Conservation (phyloP, 1,139 yeast genomes). For the Scheffersomyces cryptocercus region DNA sequence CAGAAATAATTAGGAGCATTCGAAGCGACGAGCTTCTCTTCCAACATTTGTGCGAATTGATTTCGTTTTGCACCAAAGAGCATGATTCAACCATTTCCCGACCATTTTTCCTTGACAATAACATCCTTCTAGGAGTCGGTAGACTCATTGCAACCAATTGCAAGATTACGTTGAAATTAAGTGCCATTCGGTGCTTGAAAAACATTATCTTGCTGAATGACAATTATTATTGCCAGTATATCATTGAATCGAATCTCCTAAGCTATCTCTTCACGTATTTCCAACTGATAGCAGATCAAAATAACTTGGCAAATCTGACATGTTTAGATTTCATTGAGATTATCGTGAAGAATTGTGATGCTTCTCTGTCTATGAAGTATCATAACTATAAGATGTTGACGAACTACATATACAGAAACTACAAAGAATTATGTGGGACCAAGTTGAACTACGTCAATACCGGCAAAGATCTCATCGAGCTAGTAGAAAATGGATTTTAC, state of each 20-base stretch:
- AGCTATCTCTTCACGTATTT: conserved; percentile 53
- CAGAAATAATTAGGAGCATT: conserved; percentile 11
- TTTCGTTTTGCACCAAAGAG: conserved; percentile 63
- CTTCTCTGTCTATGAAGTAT: conserved; percentile 21
- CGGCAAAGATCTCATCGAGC: conserved; percentile 32
- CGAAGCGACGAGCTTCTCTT: conserved; percentile 43
- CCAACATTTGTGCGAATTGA: conserved; percentile 68
- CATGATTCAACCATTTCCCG: conserved; percentile 60
- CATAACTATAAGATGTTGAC: conserved; percentile 49
- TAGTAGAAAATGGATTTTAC: conserved; percentile 27
- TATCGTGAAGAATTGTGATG: conserved; percentile 37
- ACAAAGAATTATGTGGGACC: conserved; percentile 34
- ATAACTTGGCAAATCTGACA: conserved; percentile 74
- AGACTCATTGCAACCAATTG: conserved; percentile 38
- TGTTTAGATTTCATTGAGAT: conserved; percentile 70
- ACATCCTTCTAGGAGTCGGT: conserved; percentile 55
- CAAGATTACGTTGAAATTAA: conserved; percentile 56
- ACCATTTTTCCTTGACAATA: conserved; percentile 59
- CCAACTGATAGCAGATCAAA: conserved; percentile 47
- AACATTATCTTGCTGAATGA: conserved; percentile 62
- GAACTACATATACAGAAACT: conserved; percentile 48
- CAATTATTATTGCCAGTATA: conserved; percentile 53
- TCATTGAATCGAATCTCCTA: conserved; percentile 58
- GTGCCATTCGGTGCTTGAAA: conserved; percentile 67
- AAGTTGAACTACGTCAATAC: conserved; percentile 30